Conservation (phyloP, 345 rosid species). For the Gossypium raimondii region DNA sequence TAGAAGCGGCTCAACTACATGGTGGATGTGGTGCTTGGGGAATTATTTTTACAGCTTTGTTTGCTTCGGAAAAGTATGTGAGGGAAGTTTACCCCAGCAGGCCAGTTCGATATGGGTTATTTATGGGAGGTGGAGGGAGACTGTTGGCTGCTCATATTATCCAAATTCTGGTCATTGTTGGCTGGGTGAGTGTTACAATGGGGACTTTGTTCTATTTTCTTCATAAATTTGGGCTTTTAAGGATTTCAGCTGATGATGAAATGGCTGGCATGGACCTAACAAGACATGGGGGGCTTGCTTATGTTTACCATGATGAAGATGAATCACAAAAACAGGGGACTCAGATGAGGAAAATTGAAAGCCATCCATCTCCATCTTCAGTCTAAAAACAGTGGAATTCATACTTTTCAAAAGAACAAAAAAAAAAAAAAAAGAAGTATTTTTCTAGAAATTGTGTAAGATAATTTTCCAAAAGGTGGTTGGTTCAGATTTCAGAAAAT, state of each 20-base stretch:
- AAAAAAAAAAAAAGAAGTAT: no score
- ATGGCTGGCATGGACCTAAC: slow-evolving; percentile 82
- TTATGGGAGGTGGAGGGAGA: slow-evolving; percentile 89
- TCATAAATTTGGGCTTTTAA: slow-evolving; percentile 45
- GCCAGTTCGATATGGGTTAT: slow-evolving; percentile 49
- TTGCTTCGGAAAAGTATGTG: slow-evolving; percentile 54
- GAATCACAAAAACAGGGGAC: slow-evolving; percentile 32
- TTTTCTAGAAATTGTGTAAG: no score
- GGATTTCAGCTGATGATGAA: slow-evolving; percentile 76
- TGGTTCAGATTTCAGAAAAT: no score
- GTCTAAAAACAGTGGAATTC: slow-evolving; percentile 13
- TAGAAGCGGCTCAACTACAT: slow-evolving; percentile 81
- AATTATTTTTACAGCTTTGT: slow-evolving; percentile 68
- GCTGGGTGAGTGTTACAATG: slow-evolving; percentile 88
- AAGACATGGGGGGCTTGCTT: slow-evolving; percentile 89
- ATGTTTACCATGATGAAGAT: slow-evolving; percentile 63
- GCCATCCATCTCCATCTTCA: slow-evolving; percentile 27
- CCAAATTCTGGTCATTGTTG: slow-evolving; percentile 58
- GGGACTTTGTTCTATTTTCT: slow-evolving; percentile 66
- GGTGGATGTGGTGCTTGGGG: slow-evolving; percentile 98
- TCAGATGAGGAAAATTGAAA: slow-evolving; percentile 37
- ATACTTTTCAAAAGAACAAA: no score
- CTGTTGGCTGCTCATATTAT: slow-evolving; percentile 76
- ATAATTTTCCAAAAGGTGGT: no score
- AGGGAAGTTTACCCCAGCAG: slow-evolving; percentile 44